A percentile compares a stretch with the other conserved stretches of the same genome.
Evolutionary conservation across 1,284 basidiomycete genomes (phyloP).

Genomic region (Tilletia caries): DNA sequence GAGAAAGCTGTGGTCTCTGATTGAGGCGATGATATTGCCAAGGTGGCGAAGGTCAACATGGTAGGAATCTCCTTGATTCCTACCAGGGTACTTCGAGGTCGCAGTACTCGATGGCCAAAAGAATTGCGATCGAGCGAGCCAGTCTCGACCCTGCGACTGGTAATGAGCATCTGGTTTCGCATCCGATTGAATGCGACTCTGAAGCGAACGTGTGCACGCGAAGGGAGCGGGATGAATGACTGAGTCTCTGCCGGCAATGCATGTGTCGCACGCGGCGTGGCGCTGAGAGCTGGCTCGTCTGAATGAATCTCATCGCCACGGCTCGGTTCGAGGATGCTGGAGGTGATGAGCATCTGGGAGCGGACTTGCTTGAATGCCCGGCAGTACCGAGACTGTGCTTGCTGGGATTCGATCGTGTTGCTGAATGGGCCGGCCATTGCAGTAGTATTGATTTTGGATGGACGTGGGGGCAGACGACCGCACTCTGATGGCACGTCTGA

Average conservation of each 20-base stretch:
- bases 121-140: neutral
- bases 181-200: neutral
- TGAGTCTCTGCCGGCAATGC: neutral
- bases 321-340: neutral
- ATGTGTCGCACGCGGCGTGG: neutral
- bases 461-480: too few relatives aligned
- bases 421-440: neutral
- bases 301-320: neutral
- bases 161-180: constrained; percentile 1
- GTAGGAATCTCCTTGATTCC: neutral
- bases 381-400: neutral
- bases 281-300: neutral
- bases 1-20: too few relatives aligned
- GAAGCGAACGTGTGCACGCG: neutral
- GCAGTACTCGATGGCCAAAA: neutral
- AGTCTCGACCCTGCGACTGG: neutral
- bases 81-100: neutral
- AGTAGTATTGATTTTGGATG: too few relatives aligned
- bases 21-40: neutral
- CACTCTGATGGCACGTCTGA: too few relatives aligned
- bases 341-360: neutral
- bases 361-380: neutral
- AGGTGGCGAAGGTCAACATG: neutral
- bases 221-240: neutral
- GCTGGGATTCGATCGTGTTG: neutral